Conservation (phyloP, 352 stramenopile species). For the Pythium insidiosum region DNA sequence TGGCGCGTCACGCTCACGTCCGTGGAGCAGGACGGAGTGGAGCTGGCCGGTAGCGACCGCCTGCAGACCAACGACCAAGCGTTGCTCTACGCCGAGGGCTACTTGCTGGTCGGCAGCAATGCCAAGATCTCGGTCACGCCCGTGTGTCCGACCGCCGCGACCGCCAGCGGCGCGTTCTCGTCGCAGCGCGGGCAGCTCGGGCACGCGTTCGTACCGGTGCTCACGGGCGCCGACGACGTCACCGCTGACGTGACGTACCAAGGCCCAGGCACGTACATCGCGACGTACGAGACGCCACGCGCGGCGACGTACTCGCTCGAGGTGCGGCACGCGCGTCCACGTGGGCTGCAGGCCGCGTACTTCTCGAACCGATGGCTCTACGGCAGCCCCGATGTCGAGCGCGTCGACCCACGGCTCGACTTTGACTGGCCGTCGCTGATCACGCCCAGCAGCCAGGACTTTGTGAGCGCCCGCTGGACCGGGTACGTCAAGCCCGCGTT, state of each 20-base stretch:
- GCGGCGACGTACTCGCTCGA: slow-evolving; percentile 84
- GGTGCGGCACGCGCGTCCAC: slow-evolving; percentile 58
- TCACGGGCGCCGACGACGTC: slow-evolving; percentile 41
- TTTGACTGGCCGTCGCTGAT: slow-evolving; percentile 91
- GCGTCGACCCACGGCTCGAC: slow-evolving; percentile 85
- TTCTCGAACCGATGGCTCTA: slow-evolving; percentile 96
- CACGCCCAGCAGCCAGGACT: slow-evolving; percentile 88
- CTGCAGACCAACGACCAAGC: slow-evolving; percentile 29
- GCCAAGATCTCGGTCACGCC: slow-evolving; percentile 29
- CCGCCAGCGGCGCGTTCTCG: slow-evolving; percentile 14
- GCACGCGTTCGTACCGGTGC: slow-evolving; percentile 56
- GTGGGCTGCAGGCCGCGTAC: slow-evolving; percentile 88
- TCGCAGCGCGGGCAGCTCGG: slow-evolving; percentile 27
- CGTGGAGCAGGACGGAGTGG: slow-evolving; percentile 35
- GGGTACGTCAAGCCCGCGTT: slow-evolving; percentile 86
- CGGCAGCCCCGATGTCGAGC: slow-evolving; percentile 67
- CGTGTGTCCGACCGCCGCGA: slow-evolving; percentile 35
- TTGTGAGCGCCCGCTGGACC: slow-evolving; percentile 90
- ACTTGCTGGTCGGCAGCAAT: slow-evolving; percentile 44
- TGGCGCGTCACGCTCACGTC: slow-evolving; percentile 87
- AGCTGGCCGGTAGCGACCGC: no score
- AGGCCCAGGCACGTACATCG: slow-evolving; percentile 74
- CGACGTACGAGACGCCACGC: slow-evolving; percentile 83
- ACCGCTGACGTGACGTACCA: slow-evolving; percentile 58
- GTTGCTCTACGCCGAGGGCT: slow-evolving; percentile 78